A percentile compares a stretch with the other conserved stretches of the same genome.
phyloP scores from a whole-genome alignment of 2,329 filamentous ascomycete species.

The Monosporascus sp. region DNA sequence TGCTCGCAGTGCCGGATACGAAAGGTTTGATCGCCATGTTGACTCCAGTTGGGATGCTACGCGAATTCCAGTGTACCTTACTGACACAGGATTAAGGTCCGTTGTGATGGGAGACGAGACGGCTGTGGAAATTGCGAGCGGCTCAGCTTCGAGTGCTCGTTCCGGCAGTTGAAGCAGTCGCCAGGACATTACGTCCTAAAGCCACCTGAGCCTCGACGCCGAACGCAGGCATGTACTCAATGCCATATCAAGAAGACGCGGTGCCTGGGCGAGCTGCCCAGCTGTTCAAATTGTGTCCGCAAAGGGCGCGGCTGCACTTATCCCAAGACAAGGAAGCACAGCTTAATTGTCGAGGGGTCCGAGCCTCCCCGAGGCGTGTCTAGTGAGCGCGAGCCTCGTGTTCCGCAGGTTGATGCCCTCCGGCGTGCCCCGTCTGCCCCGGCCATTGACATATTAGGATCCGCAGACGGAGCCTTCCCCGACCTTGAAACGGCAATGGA shows the following conservation, averaged over 20 bases:
- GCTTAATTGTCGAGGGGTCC: not conserved
- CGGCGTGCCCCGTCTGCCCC: not conserved
- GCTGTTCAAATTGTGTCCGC: conserved; percentile 23
- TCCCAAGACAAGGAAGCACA: conserved; percentile 12
- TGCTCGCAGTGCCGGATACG: conserved; percentile 24
- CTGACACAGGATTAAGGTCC: conserved; percentile 8
- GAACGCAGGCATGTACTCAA: conserved; percentile 26
- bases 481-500: conserved; percentile 12
- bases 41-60: not conserved
- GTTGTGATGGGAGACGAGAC: conserved; percentile 26
- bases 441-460: not conserved
- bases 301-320: conserved; percentile 22
- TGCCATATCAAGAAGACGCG: conserved; percentile 26
- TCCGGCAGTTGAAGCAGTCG: conserved; percentile 19
- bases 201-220: conserved; percentile 20
- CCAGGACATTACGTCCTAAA: conserved; percentile 19
- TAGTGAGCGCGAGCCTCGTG: not conserved
- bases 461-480: conserved; percentile 6
- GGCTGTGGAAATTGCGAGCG: conserved; percentile 30
- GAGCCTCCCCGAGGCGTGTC: not conserved
- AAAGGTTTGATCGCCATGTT: conserved; percentile 12
- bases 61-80: not conserved
- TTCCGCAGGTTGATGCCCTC: not conserved
- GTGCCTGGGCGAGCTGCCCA: conserved; percentile 25
- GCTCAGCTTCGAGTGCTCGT: conserved; percentile 29